phyloP scores from a whole-genome alignment of 225 moss, liverwort and hornwort species.

The Lunularia cruciata region DNA sequence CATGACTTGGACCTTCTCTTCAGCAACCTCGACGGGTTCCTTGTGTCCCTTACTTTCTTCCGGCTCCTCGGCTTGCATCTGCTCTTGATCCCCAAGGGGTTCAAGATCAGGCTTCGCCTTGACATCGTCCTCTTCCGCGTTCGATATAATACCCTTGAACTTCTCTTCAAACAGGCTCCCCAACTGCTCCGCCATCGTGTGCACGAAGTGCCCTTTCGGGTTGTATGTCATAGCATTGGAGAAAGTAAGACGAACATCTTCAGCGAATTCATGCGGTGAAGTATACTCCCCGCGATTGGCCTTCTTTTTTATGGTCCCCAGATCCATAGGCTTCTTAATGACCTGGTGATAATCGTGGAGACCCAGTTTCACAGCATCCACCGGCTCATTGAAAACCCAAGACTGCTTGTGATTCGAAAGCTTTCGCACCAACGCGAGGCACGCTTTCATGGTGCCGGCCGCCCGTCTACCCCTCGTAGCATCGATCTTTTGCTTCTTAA shows the following conservation, averaged over 20 bases:
- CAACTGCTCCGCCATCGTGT: conserved; percentile 62
- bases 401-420: conserved; percentile 67
- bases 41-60: conserved; percentile 38
- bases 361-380: conserved; percentile 72
- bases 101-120: conserved; percentile 49
- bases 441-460: conserved; percentile 62
- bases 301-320: conserved; percentile 67
- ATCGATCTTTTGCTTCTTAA: conserved; percentile 61
- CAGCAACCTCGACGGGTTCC: conserved; percentile 42
- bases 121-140: conserved; percentile 59
- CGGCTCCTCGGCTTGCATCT: background rate
- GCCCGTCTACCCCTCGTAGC: conserved; percentile 45
- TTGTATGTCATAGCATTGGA: conserved; percentile 77
- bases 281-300: conserved; percentile 48
- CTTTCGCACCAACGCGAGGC: conserved; percentile 52
- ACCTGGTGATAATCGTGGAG: conserved; percentile 75
- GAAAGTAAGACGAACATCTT: conserved; percentile 66
- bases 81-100: conserved; percentile 42
- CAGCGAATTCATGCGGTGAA: conserved; percentile 56
- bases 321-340: conserved; percentile 76
- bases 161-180: conserved; percentile 51
- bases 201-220: conserved; percentile 62
- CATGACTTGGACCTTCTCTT: conserved; percentile 51
- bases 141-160: conserved; percentile 67
- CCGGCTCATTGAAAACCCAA: conserved; percentile 85